A percentile compares a stretch with the other conserved stretches of the same genome.
Evolutionary conservation across 106 monocot species (phyloP).

Genomic region (Apostasia shenzhenica): DNA sequence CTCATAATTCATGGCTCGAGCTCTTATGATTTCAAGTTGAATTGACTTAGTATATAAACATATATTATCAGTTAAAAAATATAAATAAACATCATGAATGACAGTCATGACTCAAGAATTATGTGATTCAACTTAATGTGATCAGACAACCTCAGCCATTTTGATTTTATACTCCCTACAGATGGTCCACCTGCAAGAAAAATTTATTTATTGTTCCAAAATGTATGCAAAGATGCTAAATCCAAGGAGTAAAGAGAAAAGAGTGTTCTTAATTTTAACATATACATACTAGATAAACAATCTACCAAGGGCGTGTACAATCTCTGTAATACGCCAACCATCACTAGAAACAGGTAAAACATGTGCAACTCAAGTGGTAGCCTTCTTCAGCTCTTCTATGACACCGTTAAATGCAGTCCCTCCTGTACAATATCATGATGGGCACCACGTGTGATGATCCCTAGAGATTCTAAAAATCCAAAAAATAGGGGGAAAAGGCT

Average conservation of each 20-base stretch:
- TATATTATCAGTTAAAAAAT: no score
- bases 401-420: constrained; percentile 98
- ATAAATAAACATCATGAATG: no score
- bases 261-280: not conserved
- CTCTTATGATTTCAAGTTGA: no score
- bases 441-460: no score
- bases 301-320: constrained; percentile 91
- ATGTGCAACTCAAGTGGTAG: constrained; percentile 85
- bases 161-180: constrained; percentile 93
- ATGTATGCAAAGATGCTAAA: not conserved
- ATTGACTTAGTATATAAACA: no score
- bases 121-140: no score
- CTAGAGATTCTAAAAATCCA: no score
- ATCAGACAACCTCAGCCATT: constrained; percentile 90
- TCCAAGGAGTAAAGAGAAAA: no score
- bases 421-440: constrained; percentile 29
- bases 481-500: no score
- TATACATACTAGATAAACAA: constrained; percentile 1
- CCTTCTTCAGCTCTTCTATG: constrained; percentile 81
- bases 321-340: constrained; percentile 96
- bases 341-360: constrained; percentile 96
- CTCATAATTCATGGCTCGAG: no score
- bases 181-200: constrained; percentile 78
- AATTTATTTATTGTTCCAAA: no score
- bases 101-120: no score